Evolutionary conservation across 2,329 filamentous ascomycete species (phyloP), one percentile per base, ranked within the genome.

Genomic region (Penicillium sp.): DNA sequence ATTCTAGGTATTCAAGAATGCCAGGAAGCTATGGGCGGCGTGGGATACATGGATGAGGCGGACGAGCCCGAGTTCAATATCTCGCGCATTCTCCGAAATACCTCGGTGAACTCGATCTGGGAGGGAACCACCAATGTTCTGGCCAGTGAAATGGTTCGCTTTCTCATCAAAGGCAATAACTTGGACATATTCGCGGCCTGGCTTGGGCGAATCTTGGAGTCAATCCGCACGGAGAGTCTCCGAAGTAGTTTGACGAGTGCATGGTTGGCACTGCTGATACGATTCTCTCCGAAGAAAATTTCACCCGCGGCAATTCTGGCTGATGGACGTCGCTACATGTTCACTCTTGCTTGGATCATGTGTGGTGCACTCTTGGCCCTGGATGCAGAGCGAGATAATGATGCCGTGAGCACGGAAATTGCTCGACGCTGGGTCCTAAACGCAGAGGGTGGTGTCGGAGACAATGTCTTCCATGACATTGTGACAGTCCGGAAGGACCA

Each of bases 41-140:
- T 73, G 1, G 71, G 71, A 1, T 74, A 73, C 48, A 68, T 72
- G 62, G 70, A 74, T 36, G 70, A 73, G 43, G 48, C 68, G 7
- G 67, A 73, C 52, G 81, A 84, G 51, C 83, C 85, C 43, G 79
- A 84, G 30, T 74, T 89, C 51, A 91, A 90, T 61, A 72, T 90
- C 3, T 80, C 86, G 0, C 79, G 85, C 6, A 73, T 90, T 1
- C 84, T 84, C 60, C 80, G 88, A 7, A 87, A 90, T 60, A 82
- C 80, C 1, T 72, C 77, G 7, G 77, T 80, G 1, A 72, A 75
- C 42, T 69, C 69, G 1, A 87, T 90, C 42, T 89, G 86, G 85
- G 86, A 89, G 68, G 86, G 87, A 1, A 90, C 88, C 0, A 89
- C 86, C 0, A 86, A 89, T 61, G 85, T 91, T 5, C 75, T 91